Base-by-base conservation (phyloP, 1,284 basidiomycete species). In the Leccinum angustisporum region DNA sequence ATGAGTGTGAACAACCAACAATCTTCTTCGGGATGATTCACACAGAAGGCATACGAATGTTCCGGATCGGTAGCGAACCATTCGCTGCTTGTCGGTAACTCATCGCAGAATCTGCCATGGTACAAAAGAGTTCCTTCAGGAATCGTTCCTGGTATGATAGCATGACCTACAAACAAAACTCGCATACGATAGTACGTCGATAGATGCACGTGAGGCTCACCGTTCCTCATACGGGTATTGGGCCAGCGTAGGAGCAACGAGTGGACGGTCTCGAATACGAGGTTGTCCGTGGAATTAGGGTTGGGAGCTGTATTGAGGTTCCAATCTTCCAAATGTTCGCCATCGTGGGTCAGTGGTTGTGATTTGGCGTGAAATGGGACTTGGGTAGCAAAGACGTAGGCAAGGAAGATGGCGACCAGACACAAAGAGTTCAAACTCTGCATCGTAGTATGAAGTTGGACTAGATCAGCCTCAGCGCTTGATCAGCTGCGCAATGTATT, bases 141-240 rank as follows among this genome's bases (percentile, higher is more conserved):
- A 21, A 82, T 68, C 1, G 59, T 69, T 2, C 75, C 79, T 5
- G 76, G 77, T 33, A 81, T 75, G 30, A 81, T 65, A 30, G 64
- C 74, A 60, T 81, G 80, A 1, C 80, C 79, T 78, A 46, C 13
- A 33, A 14, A 25, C 21, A 16, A 57, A n/a, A 54, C n/a, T 8
- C 38, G 33, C 4, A 46, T 56, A 14, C n/a, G 33, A 33, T 31
- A 25, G n/a, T 11, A 18, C 5, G 2, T 31, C 31, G 30, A 31
- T 13, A 46, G 30, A 51, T 1, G 18, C 25, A 0, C 2, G 14
- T 3, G n/a, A 33, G 21, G 27, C 67, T 57, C 54, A 78, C 79
- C 80, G 66, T 83, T 83, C 36, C 78, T 74, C 65, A 79, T 79
- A 5, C 77, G 72, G 1, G 80, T 81, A 62, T 83, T 81, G 1